Conservation (phyloP, 2,329 filamentous ascomycete genomes). For the Leptographium galeiforme region DNA sequence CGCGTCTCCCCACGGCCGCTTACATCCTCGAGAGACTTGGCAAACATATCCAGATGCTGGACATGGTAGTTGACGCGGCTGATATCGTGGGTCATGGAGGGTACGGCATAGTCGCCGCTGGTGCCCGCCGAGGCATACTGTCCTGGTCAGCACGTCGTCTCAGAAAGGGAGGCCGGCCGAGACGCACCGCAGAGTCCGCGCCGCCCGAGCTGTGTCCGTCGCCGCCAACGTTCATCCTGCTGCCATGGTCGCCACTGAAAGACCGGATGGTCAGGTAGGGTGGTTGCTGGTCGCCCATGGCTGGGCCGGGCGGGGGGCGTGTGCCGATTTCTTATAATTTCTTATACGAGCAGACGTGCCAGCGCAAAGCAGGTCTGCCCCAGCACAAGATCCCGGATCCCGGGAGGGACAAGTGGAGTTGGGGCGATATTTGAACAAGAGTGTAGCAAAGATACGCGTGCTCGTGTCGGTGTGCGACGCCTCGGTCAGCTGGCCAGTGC, state of each 20-base stretch:
- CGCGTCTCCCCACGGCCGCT: conserved; percentile 14
- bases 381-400: too few relatives aligned
- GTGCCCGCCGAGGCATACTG: conserved; percentile 28
- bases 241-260: conserved; percentile 29
- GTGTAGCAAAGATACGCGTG: too few relatives aligned
- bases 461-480: neutral
- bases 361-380: neutral
- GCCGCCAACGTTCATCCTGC: conserved; percentile 27
- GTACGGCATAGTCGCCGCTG: conserved; percentile 23
- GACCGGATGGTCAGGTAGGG: conserved; percentile 42
- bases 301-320: neutral
- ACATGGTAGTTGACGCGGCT: conserved; percentile 45
- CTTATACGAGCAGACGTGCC: neutral
- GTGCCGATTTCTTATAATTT: neutral
- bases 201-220: conserved; percentile 33
- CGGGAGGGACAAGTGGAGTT: neutral
- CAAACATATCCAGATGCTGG: conserved; percentile 41
- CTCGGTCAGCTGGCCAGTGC: neutral
- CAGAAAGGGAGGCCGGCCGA: neutral
- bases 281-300: conserved; percentile 27
- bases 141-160: neutral
- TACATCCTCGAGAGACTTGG: conserved; percentile 40
- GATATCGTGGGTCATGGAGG: conserved; percentile 39
- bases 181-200: conserved; percentile 33
- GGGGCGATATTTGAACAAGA: neutral